A percentile compares a stretch with the other conserved stretches of the same genome.
Evolutionary conservation across 441 rosid genomes (phyloP).

Genomic region (Eruca vesicaria): DNA sequence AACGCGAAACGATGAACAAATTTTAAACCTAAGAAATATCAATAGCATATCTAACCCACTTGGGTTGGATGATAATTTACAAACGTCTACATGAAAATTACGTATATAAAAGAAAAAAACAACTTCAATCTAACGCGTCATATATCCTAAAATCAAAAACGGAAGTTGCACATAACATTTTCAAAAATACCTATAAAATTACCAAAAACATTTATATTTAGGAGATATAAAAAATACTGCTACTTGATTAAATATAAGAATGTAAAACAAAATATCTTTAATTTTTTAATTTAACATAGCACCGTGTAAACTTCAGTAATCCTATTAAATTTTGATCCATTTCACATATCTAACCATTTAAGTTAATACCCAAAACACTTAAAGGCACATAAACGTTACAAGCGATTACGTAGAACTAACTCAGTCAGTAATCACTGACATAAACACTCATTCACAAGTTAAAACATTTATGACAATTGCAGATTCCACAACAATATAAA

Average conservation of each 20-base stretch:
- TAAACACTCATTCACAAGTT: background rate
- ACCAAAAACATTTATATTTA: background rate
- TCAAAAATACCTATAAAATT: background rate
- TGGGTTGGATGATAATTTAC: background rate
- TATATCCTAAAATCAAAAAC: background rate
- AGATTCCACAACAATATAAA: background rate
- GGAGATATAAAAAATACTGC: background rate
- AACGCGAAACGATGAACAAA: background rate
- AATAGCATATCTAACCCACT: background rate
- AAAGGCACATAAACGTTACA: background rate
- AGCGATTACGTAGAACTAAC: background rate
- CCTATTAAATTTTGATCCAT: background rate
- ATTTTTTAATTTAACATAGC: background rate
- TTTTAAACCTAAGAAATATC: background rate
- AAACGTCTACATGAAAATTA: background rate
- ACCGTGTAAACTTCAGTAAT: background rate
- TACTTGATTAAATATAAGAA: background rate
- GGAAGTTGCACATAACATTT: background rate
- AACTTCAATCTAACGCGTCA: background rate
- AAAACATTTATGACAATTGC: background rate
- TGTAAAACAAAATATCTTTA: no score
- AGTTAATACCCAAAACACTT: background rate
- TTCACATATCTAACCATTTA: background rate
- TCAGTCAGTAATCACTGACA: background rate
- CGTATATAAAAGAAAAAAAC: background rate